A percentile compares a stretch with the other conserved stretches of the same genome.
Evolutionary conservation across 345 rosid species (phyloP).

Genomic region (Crucihimalaya himalaica): DNA sequence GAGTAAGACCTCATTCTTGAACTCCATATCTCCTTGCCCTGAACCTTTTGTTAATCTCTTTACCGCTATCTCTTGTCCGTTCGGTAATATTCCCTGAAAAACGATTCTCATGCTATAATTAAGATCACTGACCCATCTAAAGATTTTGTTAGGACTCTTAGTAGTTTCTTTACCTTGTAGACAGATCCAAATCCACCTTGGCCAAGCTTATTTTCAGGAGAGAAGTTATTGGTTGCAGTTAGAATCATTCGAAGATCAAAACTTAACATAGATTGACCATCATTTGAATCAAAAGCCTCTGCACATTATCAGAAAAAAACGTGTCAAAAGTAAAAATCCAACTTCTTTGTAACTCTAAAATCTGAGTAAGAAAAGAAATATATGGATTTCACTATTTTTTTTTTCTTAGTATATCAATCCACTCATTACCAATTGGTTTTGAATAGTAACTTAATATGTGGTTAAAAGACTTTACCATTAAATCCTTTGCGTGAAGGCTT

Average conservation of each 20-base stretch:
- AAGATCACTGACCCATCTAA: background rate
- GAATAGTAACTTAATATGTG: background rate
- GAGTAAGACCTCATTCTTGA: slow-evolving; percentile 50
- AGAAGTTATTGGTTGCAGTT: slow-evolving; percentile 17
- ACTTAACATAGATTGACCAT: slow-evolving; percentile 2
- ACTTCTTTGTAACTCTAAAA: background rate
- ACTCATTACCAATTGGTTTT: background rate
- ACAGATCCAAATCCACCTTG: slow-evolving; percentile 45
- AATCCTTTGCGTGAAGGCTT: slow-evolving; percentile 1
- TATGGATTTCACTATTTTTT: background rate
- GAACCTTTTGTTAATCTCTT: slow-evolving; percentile 44
- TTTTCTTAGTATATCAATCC: background rate
- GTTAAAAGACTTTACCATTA: slow-evolving; percentile 21
- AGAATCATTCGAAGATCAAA: background rate
- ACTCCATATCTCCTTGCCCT: slow-evolving; percentile 51
- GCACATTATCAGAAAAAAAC: background rate
- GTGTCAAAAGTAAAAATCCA: background rate
- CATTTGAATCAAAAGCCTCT: background rate
- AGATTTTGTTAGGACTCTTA: background rate
- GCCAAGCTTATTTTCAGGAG: slow-evolving; percentile 33
- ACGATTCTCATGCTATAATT: background rate
- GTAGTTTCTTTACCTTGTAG: slow-evolving; percentile 37
- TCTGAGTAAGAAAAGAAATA: background rate
- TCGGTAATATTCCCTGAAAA: slow-evolving; percentile 45
- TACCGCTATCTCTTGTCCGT: slow-evolving; percentile 49